A percentile compares a stretch with the other conserved stretches of the same genome.
phyloP scores from a whole-genome alignment of 805 yeast genomes.

The Saccharomycopsis fibuligera region DNA sequence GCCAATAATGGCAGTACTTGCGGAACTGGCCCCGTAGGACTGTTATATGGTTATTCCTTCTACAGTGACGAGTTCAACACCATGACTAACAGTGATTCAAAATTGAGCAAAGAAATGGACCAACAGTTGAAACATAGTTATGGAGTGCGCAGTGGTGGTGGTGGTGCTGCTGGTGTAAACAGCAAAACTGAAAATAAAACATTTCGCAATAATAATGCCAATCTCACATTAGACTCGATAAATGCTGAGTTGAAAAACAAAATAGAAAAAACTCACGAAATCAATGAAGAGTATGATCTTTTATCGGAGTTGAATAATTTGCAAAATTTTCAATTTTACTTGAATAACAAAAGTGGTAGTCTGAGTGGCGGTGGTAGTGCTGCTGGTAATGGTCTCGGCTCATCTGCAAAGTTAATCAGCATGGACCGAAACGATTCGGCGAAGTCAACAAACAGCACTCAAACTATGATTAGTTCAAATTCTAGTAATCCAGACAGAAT shows the following conservation, averaged over 20 bases:
- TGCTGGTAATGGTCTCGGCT: too few relatives aligned
- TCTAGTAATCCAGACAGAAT: slow-evolving; percentile 3
- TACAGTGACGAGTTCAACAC: slow-evolving; percentile 15
- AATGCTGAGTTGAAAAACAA: not conserved
- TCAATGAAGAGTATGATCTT: slow-evolving; percentile 17
- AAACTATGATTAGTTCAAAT: slow-evolving; percentile 16
- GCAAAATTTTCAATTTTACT: slow-evolving; percentile 19
- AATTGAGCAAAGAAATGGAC: not conserved
- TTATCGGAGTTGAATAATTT: slow-evolving; percentile 20
- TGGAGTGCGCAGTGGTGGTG: slow-evolving; percentile 3
- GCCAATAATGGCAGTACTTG: too few relatives aligned
- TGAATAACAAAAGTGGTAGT: not conserved
- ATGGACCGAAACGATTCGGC: slow-evolving; percentile 18
- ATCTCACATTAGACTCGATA: not conserved
- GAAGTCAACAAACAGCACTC: slow-evolving; percentile 21
- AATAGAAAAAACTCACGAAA: slow-evolving; percentile 1
- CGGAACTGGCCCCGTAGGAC: too few relatives aligned
- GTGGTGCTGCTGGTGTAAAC: slow-evolving; percentile 5
- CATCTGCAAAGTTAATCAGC: not conserved
- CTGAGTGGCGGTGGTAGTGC: not conserved
- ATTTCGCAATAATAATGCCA: not conserved
- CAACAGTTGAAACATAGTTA: slow-evolving; percentile 1
- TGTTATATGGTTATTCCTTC: slow-evolving; percentile 18
- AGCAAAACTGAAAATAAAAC: too few relatives aligned
- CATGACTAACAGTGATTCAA: not conserved